Percentiles rank a stretch among this genome's conserved stretches.
These are phyloP conservation scores for Coniochaeta pulveracea DNA, from an alignment of 2,329 filamentous ascomycete species.

Conservation along the genomic window DNA sequence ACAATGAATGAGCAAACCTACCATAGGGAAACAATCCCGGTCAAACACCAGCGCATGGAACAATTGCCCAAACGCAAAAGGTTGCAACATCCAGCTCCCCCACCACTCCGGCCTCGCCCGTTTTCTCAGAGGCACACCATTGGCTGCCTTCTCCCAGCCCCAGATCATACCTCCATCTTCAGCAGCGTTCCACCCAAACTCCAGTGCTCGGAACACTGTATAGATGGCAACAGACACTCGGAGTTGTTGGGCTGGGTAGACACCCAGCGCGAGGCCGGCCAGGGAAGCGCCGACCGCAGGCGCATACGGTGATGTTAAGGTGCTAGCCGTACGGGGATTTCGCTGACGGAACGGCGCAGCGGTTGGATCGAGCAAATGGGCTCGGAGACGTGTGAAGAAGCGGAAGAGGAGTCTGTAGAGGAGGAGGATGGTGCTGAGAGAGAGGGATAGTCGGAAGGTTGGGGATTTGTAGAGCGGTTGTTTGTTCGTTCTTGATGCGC, in stretches of 20 bases:
- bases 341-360: conserved; percentile 71
- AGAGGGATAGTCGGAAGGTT: conserved; percentile 68
- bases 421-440: conserved; percentile 74
- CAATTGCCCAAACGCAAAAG: conserved; percentile 64
- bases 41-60: conserved; percentile 70
- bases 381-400: conserved; percentile 72
- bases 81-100: conserved; percentile 74
- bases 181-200: conserved; percentile 76
- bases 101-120: conserved; percentile 69
- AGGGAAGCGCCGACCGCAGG: conserved; percentile 85
- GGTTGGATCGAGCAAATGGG: conserved; percentile 67
- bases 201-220: conserved; percentile 66
- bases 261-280: conserved; percentile 70
- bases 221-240: conserved; percentile 77
- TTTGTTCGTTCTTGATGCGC: conserved; percentile 23
- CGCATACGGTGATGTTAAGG: conserved; percentile 72
- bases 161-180: conserved; percentile 63
- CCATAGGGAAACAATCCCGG: conserved; percentile 58
- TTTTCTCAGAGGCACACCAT: conserved; percentile 28
- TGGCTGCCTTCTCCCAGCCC: conserved; percentile 39
- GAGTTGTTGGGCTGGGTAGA: conserved; percentile 55
- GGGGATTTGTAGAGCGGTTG: conserved; percentile 51
- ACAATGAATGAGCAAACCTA: too few relatives aligned
- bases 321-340: conserved; percentile 64
- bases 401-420: conserved; percentile 83